Evolutionary conservation across 2,329 filamentous ascomycete genomes (phyloP).

Genomic region (Fusarium armeniacum): DNA sequence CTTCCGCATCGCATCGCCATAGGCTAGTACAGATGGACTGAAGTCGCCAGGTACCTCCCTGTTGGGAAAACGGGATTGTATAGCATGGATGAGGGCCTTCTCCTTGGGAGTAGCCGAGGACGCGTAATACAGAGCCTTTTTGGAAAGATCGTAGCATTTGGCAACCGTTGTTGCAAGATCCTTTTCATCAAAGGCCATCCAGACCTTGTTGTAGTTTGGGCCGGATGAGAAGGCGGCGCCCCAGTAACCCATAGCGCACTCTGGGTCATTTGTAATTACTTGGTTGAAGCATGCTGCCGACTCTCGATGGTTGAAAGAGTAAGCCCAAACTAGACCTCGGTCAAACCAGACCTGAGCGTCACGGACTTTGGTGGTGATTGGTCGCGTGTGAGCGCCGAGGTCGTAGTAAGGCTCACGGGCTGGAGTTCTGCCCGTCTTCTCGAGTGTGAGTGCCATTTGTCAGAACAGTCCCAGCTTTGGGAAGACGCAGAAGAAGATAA

Average conservation of each 20-base stretch:
- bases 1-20: slow-evolving; percentile 57
- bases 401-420: not conserved
- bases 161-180: slow-evolving; percentile 57
- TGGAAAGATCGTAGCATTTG: not conserved
- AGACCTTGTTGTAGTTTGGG: slow-evolving; percentile 82
- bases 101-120: no score
- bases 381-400: not conserved
- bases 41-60: not conserved
- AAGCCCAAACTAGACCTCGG: slow-evolving; percentile 78
- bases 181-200: slow-evolving; percentile 74
- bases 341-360: slow-evolving; percentile 74
- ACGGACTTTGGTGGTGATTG: not conserved
- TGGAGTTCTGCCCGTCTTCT: no score
- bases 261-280: slow-evolving; percentile 62
- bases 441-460: no score
- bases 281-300: slow-evolving; percentile 71
- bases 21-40: slow-evolving; percentile 9
- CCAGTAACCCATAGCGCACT: slow-evolving; percentile 76
- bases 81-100: not conserved
- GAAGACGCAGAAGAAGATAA: no score
- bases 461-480: no score
- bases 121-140: no score
- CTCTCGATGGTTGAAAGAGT: slow-evolving; percentile 79
- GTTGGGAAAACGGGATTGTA: not conserved
- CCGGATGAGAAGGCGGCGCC: slow-evolving; percentile 77